Base-by-base conservation (phyloP, 768 basidiomycete genomes). In the Termitomyces sp. region DNA sequence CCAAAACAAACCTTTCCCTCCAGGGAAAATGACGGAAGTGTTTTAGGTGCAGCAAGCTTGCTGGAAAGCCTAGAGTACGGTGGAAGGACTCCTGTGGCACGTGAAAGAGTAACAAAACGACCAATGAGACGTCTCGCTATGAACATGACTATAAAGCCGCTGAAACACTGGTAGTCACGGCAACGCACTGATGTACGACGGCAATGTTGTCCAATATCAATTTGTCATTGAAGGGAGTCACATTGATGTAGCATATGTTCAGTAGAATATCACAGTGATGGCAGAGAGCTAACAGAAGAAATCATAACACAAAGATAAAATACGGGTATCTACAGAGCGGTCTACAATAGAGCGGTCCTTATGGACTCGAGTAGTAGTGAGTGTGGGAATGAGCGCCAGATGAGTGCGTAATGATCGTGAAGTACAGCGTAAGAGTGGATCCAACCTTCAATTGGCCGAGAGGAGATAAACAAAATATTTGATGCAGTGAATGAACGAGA, bases 21-120 rank as follows among this genome's bases (percentile, higher is more conserved):
- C 77, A 96, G 82, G 10, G 92, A 93, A 67, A 96, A 89, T 27
- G 82, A 79, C 10, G 88, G 82, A 37, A 95, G 79, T 5, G 86
- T 84, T 66, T 76, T 83, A 14, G 79, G 75, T 45, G 5, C 58
- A 60, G 22, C 48, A 52, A 57, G 26, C 26, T 30, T 45, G 42
- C 51, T 61, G 8, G 52, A 53, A 48, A 48, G 37, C n/a, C 47
- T 43, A 44, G 37, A 53, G 5, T 36, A n/a, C 37, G 40, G 12
- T 42, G 40, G 12, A 44, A 27, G 12, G 16, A 40, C n/a, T 44
- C 43, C 43, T 27, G 44, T 10, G 8, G 16, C 33, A 36, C 34
- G 37, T 27, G 50, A 51, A 27, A 37, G 36, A 37, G 34, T 24
- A 18, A 3, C 10, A 27, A 32, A 32, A n/a, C 2, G 45, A 20